Conservation (phyloP, 441 rosid species). For the Breynia disticha region DNA sequence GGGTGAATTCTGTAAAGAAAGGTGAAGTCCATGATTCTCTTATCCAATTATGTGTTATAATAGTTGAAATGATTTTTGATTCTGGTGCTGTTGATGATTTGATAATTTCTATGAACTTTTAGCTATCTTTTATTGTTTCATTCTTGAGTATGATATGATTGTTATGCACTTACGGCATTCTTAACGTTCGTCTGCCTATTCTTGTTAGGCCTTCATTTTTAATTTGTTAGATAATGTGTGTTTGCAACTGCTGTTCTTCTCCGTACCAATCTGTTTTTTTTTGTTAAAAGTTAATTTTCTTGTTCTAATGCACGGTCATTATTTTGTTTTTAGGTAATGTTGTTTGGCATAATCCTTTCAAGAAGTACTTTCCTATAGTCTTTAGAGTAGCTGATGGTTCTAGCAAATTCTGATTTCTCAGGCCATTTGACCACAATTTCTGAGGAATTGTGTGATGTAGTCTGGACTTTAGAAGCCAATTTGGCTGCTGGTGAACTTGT, state of each 20-base stretch:
- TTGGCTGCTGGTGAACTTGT: slow-evolving; percentile 51
- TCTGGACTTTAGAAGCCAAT: slow-evolving; percentile 82
- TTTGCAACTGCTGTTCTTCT: background rate
- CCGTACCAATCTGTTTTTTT: no score
- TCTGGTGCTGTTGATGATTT: no score
- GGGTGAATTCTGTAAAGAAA: slow-evolving; percentile 29
- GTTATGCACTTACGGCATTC: no score
- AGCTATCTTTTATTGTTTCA: no score
- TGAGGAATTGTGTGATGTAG: slow-evolving; percentile 44
- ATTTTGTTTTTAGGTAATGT: slow-evolving; percentile 11
- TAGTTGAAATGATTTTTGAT: no score
- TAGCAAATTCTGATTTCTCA: slow-evolving; percentile 30
- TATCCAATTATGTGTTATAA: no score
- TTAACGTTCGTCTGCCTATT: no score
- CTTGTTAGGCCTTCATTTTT: background rate
- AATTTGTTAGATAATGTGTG: background rate
- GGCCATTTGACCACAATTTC: slow-evolving; percentile 35
- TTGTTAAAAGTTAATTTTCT: background rate
- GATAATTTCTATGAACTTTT: no score
- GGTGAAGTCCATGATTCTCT: slow-evolving; percentile 35
- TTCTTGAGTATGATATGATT: no score
- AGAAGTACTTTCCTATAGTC: slow-evolving; percentile 20
- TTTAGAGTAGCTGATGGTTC: slow-evolving; percentile 19
- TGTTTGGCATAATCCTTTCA: slow-evolving; percentile 13
- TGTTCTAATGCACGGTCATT: slow-evolving; percentile 3